Percentiles rank a stretch among this genome's conserved stretches.
Conservation (phyloP, 2,329 filamentous ascomycete genomes). For the Diplodia seriata region DNA sequence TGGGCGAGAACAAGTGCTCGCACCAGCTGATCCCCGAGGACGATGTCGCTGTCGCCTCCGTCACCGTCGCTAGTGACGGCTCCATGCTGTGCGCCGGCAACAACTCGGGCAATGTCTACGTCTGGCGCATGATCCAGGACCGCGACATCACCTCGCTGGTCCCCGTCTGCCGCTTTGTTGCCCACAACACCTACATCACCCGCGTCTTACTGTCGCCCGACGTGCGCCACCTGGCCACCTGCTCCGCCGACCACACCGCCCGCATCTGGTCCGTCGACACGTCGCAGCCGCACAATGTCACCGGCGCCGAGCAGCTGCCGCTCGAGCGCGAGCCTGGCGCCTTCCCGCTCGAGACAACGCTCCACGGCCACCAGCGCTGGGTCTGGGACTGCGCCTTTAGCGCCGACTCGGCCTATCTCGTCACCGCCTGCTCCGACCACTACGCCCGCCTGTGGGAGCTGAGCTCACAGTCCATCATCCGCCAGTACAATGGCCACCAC, state of each 20-base stretch:
- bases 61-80: constrained; percentile 94
- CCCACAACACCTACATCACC: constrained; percentile 91
- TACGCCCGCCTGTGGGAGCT: constrained; percentile 93
- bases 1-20: constrained; percentile 95
- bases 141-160: constrained; percentile 83
- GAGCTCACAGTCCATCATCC: constrained; percentile 82
- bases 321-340: constrained; percentile 57
- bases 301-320: constrained; percentile 43
- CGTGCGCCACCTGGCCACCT: constrained; percentile 92
- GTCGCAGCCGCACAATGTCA: constrained; percentile 45
- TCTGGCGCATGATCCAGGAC: constrained; percentile 90
- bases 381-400: constrained; percentile 98
- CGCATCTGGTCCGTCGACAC: constrained; percentile 93
- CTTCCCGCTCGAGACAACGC: constrained; percentile 83
- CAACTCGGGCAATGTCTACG: constrained; percentile 91
- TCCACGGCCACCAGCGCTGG: constrained; percentile 92
- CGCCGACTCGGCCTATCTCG: constrained; percentile 89
- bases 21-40: constrained; percentile 97
- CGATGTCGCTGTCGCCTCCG: constrained; percentile 89
- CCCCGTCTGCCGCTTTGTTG: constrained; percentile 86
- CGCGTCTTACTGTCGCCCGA: constrained; percentile 90
- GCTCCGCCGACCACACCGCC: constrained; percentile 90
- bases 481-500: constrained; percentile 95
- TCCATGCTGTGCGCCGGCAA: constrained; percentile 92
- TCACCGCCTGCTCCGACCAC: constrained; percentile 92